Conservation (phyloP, 306 rosid species). For the peach (Prunus persica) region DNA sequence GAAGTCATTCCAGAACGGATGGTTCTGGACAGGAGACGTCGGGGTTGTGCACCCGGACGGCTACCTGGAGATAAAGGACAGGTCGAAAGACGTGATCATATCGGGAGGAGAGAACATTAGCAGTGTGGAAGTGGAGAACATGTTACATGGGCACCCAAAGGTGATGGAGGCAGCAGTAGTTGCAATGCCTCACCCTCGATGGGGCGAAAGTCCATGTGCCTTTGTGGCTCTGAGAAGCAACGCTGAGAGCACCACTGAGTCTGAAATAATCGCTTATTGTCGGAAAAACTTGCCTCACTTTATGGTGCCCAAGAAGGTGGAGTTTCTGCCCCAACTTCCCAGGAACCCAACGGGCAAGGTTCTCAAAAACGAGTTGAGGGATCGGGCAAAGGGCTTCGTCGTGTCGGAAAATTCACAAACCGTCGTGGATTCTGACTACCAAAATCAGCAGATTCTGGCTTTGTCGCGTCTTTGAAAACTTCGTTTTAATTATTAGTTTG, state of each 20-base stretch:
- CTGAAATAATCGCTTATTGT: conserved; percentile 29
- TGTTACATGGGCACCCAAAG: conserved; percentile 60
- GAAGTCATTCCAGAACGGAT: conserved; percentile 57
- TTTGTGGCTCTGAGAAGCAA: conserved; percentile 39
- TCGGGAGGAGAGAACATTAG: conserved; percentile 93
- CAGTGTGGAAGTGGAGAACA: conserved; percentile 69
- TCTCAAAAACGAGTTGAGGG: conserved; percentile 37
- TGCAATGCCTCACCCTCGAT: conserved; percentile 80
- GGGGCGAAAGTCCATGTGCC: conserved; percentile 98
- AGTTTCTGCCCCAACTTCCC: conserved; percentile 36
- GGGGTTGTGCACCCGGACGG: conserved; percentile 84
- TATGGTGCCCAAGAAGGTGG: conserved; percentile 50
- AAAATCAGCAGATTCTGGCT: conserved; percentile 33
- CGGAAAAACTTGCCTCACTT: conserved; percentile 38
- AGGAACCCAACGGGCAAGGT: conserved; percentile 41
- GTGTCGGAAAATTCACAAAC: background rate
- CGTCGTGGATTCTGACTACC: background rate
- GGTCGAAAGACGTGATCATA: conserved; percentile 86
- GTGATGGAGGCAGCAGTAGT: conserved; percentile 87
- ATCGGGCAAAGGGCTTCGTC: conserved; percentile 17
- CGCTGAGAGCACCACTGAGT: conserved; percentile 18
- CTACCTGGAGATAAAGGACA: conserved; percentile 80
- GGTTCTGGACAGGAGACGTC: conserved; percentile 86
- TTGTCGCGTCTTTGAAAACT: conserved; percentile 57
- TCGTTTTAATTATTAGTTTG: background rate